phyloP scores from a whole-genome alignment of 768 basidiomycete species.

The Agrocybe praecox region DNA sequence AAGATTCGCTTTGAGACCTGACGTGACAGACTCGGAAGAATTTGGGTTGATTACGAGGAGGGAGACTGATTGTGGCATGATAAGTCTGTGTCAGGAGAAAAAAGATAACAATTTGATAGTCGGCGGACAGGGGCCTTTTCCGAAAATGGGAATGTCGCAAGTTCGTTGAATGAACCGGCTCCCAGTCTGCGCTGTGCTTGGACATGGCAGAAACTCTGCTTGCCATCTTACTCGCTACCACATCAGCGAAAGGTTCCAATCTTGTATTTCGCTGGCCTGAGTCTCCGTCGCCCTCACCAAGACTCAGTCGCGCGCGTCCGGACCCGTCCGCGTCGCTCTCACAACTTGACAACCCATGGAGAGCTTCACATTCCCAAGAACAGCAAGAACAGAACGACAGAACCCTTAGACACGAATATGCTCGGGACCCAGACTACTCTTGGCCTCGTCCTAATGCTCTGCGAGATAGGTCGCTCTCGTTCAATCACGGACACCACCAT shows the following conservation, averaged over 20 bases:
- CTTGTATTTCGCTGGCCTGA: slow-evolving; percentile 89
- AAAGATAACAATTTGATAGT: too few species aligned
- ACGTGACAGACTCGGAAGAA: slow-evolving; percentile 34
- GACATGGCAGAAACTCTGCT: slow-evolving; percentile 78
- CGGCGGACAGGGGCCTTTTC: background rate
- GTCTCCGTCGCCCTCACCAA: slow-evolving; percentile 58
- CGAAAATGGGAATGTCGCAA: background rate
- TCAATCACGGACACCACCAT: slow-evolving; percentile 46
- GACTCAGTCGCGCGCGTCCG: slow-evolving; percentile 74
- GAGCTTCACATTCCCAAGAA: slow-evolving; percentile 58
- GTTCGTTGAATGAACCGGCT: too few species aligned
- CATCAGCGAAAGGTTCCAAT: slow-evolving; percentile 78
- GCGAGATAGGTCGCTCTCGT: slow-evolving; percentile 55
- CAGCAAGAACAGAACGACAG: slow-evolving; percentile 22
- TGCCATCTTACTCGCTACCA: slow-evolving; percentile 81
- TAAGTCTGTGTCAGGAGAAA: background rate
- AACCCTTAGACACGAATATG: slow-evolving; percentile 18
- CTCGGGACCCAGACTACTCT: slow-evolving; percentile 51
- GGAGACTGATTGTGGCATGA: slow-evolving; percentile 13
- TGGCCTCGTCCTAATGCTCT: slow-evolving; percentile 60
- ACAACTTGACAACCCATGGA: slow-evolving; percentile 75
- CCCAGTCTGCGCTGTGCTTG: background rate
- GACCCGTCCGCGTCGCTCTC: slow-evolving; percentile 42
- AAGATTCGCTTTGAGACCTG: slow-evolving; percentile 27
- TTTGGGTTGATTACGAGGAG: slow-evolving; percentile 41